Evolutionary conservation across 164 flowering plant species (phyloP).

Genomic region (Vitis riparia): DNA sequence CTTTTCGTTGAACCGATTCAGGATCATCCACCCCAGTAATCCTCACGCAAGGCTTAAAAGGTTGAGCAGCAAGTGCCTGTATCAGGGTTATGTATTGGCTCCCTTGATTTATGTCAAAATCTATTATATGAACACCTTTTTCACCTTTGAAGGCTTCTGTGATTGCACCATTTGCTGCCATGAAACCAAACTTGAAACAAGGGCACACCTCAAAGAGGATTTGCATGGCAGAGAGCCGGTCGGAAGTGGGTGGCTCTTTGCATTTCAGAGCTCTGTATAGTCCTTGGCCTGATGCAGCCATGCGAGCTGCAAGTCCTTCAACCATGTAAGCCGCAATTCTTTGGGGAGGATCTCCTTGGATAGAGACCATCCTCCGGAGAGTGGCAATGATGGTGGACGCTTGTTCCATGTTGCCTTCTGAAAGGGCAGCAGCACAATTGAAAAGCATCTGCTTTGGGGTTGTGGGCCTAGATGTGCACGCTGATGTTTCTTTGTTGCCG

Average conservation of each 20-base stretch:
- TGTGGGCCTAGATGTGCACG: constrained; percentile 44
- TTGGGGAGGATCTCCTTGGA: constrained; percentile 88
- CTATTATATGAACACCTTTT: constrained; percentile 73
- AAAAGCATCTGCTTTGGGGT: constrained; percentile 71
- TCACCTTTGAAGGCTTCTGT: constrained; percentile 72
- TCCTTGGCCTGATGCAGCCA: constrained; percentile 77
- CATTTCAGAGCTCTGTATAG: constrained; percentile 84
- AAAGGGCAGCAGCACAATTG: constrained; percentile 70
- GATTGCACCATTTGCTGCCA: constrained; percentile 93
- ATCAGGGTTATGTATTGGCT: constrained; percentile 84
- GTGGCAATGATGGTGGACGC: constrained; percentile 56
- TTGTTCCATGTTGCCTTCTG: constrained; percentile 61
- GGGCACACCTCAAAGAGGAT: constrained; percentile 96
- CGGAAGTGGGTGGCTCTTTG: constrained; percentile 84
- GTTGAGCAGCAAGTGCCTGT: constrained; percentile 54
- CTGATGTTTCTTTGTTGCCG: constrained; percentile 16
- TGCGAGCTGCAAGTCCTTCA: constrained; percentile 93
- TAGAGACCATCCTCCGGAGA: constrained; percentile 77
- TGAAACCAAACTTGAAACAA: constrained; percentile 90
- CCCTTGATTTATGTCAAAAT: constrained; percentile 95
- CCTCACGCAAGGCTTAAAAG: constrained; percentile 52
- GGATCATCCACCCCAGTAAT: constrained; percentile 98
- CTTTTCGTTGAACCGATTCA: constrained; percentile 79
- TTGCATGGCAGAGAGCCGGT: constrained; percentile 98
- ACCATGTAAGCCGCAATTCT: constrained; percentile 98